A percentile compares a stretch with the other conserved stretches of the same genome.
Evolutionary conservation across 495 filamentous ascomycete species (phyloP).

Genomic region (Cryomyces minteri): DNA sequence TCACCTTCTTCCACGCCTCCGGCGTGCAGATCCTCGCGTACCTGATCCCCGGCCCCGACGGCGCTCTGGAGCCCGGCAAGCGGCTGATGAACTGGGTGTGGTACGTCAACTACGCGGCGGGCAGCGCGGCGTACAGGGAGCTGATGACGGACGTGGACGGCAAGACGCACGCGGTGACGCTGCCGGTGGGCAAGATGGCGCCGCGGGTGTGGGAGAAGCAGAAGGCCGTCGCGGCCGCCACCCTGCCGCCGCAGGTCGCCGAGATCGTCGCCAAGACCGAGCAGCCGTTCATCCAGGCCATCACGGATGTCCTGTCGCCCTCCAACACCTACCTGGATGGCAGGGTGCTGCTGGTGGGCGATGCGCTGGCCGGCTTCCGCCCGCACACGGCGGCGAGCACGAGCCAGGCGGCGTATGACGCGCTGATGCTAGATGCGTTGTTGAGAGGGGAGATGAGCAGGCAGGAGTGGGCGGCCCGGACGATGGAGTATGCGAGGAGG

Average conservation of each 20-base stretch:
- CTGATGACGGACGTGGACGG: conserved; percentile 36
- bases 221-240: conserved; percentile 19
- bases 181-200: conserved; percentile 29
- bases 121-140: conserved; percentile 25
- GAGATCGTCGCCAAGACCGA: conserved; percentile 29
- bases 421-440: conserved; percentile 8
- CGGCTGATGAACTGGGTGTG: conserved; percentile 39
- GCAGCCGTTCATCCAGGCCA: conserved; percentile 34
- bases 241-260: conserved; percentile 32
- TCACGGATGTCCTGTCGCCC: conserved; percentile 32
- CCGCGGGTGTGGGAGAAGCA: conserved; percentile 27
- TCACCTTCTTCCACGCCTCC: conserved; percentile 27
- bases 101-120: conserved; percentile 33
- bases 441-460: conserved; percentile 17
- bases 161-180: conserved; percentile 24
- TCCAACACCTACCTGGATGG: conserved; percentile 26
- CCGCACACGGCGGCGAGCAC: conserved; percentile 30
- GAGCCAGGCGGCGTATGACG: conserved; percentile 11
- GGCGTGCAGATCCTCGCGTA: conserved; percentile 31
- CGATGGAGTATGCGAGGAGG: conserved; percentile 26
- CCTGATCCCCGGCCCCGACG: conserved; percentile 31
- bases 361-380: conserved; percentile 35
- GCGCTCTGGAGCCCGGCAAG: conserved; percentile 25
- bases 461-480: conserved; percentile 25
- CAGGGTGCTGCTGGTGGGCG: conserved; percentile 34